Percentiles rank a stretch among this genome's conserved stretches.
Evolutionary conservation across 1,284 basidiomycete species (phyloP).

Genomic region (Anthracocystis setariae): DNA sequence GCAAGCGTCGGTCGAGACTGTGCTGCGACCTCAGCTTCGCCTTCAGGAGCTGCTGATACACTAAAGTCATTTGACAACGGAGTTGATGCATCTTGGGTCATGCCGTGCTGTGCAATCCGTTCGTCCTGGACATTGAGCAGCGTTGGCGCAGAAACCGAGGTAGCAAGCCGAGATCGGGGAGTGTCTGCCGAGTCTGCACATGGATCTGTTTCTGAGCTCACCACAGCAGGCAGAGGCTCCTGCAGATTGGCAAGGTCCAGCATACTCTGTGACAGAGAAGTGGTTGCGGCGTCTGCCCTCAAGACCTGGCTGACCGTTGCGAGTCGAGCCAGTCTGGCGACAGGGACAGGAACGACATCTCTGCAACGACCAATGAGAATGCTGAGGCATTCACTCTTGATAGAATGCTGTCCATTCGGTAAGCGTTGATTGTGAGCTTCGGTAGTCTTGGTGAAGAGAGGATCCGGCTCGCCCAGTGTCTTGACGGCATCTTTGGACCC

Average conservation of each 20-base stretch:
- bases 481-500: slow-evolving; percentile 13
- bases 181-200: background rate
- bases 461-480: slow-evolving; percentile 6
- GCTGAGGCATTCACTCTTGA: slow-evolving; percentile 49
- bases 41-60: background rate
- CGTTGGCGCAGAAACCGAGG: slow-evolving; percentile 22
- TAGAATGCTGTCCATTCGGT: slow-evolving; percentile 21
- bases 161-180: slow-evolving; percentile 4
- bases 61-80: background rate
- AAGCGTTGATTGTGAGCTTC: slow-evolving; percentile 32
- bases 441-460: slow-evolving; percentile 24
- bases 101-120: background rate
- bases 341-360: slow-evolving; percentile 65
- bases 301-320: slow-evolving; percentile 27
- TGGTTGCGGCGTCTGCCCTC: slow-evolving; percentile 9
- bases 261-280: slow-evolving; percentile 36
- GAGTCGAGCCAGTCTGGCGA: slow-evolving; percentile 60
- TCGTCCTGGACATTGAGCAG: slow-evolving; percentile 1
- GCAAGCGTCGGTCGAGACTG: slow-evolving; percentile 13
- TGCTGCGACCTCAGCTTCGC: background rate
- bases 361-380: slow-evolving; percentile 59
- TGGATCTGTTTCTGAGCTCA: background rate
- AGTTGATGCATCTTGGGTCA: background rate
- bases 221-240: background rate
- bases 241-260: slow-evolving; percentile 19